Evolutionary conservation across 495 filamentous ascomycete genomes (phyloP).

Genomic region (Penicillium salamii): DNA sequence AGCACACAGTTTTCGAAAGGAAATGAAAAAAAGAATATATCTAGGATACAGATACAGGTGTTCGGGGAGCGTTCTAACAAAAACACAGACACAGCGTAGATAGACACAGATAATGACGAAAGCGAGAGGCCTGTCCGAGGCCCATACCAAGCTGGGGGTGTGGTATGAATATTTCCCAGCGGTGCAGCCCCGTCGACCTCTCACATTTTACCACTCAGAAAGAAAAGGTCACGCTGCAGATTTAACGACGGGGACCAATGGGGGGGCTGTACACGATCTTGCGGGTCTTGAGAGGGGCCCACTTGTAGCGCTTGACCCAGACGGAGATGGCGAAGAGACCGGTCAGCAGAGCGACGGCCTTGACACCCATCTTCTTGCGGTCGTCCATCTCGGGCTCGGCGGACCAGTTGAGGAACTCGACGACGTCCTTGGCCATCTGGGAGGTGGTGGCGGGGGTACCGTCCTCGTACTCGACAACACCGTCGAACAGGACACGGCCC

Average conservation of each 20-base stretch:
- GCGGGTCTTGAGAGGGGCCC: conserved; percentile 89
- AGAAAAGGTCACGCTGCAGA: conserved; percentile 20
- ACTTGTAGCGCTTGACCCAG: conserved; percentile 99
- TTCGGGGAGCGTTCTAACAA: conserved; percentile 46
- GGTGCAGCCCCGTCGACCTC: conserved; percentile 29
- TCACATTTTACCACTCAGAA: conserved; percentile 37
- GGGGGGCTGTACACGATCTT: conserved; percentile 88
- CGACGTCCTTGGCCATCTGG: conserved; percentile 99
- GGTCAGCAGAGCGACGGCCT: conserved; percentile 75
- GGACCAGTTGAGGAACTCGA: conserved; percentile 98
- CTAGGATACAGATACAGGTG: conserved; percentile 52
- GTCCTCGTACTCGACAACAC: conserved; percentile 98
- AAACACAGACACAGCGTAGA: conserved; percentile 33
- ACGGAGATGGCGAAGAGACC: conserved; percentile 82
- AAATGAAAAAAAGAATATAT: conserved; percentile 42
- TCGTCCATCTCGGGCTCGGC: conserved; percentile 99
- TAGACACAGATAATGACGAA: conserved; percentile 31
- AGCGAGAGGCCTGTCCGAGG: conserved; percentile 22
- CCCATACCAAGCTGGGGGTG: conserved; percentile 23
- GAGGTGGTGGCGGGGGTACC: conserved; percentile 89
- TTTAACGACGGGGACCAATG: conserved; percentile 43
- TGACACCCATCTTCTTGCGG: conserved; percentile 98
- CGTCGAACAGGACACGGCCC: conserved; percentile 97
- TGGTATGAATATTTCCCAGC: conserved; percentile 30
- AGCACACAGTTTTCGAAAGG: conserved; percentile 43